Base-by-base conservation (phyloP, 495 filamentous ascomycete species). In the Penicillium maclennaniae region DNA sequence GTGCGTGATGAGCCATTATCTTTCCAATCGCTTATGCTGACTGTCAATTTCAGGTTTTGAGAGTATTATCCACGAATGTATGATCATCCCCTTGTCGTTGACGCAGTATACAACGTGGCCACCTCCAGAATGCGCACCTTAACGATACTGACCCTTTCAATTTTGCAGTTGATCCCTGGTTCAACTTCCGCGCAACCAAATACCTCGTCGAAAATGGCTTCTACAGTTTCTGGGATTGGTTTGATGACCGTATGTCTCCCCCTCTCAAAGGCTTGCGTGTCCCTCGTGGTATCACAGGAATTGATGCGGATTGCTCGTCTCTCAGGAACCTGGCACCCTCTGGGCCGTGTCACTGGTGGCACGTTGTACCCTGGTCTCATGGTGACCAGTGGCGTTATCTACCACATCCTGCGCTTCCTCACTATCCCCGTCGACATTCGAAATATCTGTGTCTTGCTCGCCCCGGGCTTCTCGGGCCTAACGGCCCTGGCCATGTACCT, bases 211-310 rank as follows among this genome's bases (percentile, higher is more conserved):
- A 93, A 62, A 80, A 99, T 81, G 95, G 95, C 53, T 97, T 99
- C 74, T 95, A 96, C 70, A 89, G 87, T 69, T 99, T 99, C 68
- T 99, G 95, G 95, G 92, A 99, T 73, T 99, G 95, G 95, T 99
- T 99, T 67, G 95, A 99, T 76, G 95, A 99, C 79, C 86, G 93
- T 88, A 80, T 43, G 84, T 72, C 20, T 42, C 42, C 52, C 53
- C 41, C 27, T 41, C 45, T 38, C 31, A 34, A 23, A 26, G 10
- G 44, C 54, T 54, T 53, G 47, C 64, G 45, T 27, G 47, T 51
- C 41, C 7, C 45, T n/a, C 19, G 16, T 45, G 20, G 31, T 49
- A 43, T 54, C 16, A 54, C 44, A 48, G 48, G 47, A 47, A 9
- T 61, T 68, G 38, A 68, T 55, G 39, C 51, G 21, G 56, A 57